phyloP scores from a whole-genome alignment of 345 rosid species.

The Citrus mangshanensis region DNA sequence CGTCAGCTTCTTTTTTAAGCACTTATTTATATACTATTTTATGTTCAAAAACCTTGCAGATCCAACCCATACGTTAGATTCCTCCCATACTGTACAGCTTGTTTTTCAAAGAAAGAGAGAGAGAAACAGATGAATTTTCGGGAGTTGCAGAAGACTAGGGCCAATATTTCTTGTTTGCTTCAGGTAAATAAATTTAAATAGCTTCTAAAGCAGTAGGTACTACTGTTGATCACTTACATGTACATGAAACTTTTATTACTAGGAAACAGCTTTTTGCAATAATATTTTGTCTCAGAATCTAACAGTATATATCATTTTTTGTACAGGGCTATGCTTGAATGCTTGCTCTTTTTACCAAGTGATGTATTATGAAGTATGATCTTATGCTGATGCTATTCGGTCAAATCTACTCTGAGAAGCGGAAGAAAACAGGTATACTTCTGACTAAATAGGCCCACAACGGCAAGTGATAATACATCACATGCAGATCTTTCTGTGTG shows the following conservation, averaged over 20 bases:
- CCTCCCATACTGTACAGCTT: conserved; percentile 46
- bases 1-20: conserved; percentile 49
- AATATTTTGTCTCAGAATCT: neutral
- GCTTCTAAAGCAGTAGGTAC: neutral
- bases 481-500: conserved; percentile 53
- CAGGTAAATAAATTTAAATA: neutral
- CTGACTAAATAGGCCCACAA: conserved; percentile 49
- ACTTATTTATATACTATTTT: conserved; percentile 31
- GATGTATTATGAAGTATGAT: conserved; percentile 11
- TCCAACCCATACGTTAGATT: conserved; percentile 61
- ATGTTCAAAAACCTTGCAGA: conserved; percentile 38
- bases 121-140: conserved; percentile 15
- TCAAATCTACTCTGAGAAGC: conserved; percentile 32
- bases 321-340: conserved; percentile 9
- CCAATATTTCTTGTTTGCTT: conserved; percentile 21
- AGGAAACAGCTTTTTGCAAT: neutral
- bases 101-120: conserved; percentile 30
- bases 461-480: conserved; percentile 52
- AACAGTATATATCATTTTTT: neutral
- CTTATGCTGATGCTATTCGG: conserved; percentile 14
- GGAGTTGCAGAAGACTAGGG: conserved; percentile 10
- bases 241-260: no score
- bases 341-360: neutral
- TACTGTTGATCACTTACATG: neutral
- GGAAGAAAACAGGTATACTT: conserved; percentile 26